A percentile compares a stretch with the other conserved stretches of the same genome.
These are phyloP conservation scores for Glaciozyma martinii DNA, from an alignment of 768 basidiomycete genomes.

Conservation along the genomic window DNA sequence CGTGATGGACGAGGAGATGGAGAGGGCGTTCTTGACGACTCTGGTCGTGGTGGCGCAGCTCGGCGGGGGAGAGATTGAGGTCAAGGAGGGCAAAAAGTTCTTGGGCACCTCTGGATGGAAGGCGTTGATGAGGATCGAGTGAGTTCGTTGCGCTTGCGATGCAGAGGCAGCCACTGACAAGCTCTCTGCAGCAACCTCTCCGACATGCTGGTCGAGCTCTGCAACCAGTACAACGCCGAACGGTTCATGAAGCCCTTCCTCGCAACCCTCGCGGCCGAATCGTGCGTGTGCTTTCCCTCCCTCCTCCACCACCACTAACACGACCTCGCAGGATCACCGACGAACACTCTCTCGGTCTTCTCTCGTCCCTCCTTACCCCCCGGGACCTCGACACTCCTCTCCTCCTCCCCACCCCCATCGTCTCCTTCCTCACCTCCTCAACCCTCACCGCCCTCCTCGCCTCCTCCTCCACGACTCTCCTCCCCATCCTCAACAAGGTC, in stretches of 20 bases:
- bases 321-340: not conserved
- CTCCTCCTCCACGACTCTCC: conserved; percentile 3
- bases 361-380: conserved; percentile 15
- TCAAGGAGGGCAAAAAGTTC: conserved; percentile 53
- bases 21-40: conserved; percentile 50
- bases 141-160: conserved; percentile 31
- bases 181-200: conserved; percentile 37
- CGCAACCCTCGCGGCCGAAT: conserved; percentile 22
- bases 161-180: too few species aligned
- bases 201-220: conserved; percentile 46
- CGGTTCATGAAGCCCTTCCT: conserved; percentile 45
- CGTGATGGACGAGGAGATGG: conserved; percentile 25
- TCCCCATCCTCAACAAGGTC: conserved; percentile 49
- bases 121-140: conserved; percentile 36
- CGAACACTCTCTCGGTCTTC: conserved; percentile 11
- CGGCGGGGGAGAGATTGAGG: conserved; percentile 34
- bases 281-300: not conserved
- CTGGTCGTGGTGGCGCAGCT: conserved; percentile 51
- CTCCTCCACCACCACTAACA: not conserved
- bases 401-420: conserved; percentile 19
- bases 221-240: conserved; percentile 50
- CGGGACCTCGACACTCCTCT: conserved; percentile 8
- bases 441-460: not conserved
- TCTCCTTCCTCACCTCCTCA: conserved; percentile 13
- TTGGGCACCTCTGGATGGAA: conserved; percentile 42